A percentile compares a stretch with the other conserved stretches of the same genome.
phyloP scores from a whole-genome alignment of 2,329 filamentous ascomycete species.

The Claviceps sp. region DNA sequence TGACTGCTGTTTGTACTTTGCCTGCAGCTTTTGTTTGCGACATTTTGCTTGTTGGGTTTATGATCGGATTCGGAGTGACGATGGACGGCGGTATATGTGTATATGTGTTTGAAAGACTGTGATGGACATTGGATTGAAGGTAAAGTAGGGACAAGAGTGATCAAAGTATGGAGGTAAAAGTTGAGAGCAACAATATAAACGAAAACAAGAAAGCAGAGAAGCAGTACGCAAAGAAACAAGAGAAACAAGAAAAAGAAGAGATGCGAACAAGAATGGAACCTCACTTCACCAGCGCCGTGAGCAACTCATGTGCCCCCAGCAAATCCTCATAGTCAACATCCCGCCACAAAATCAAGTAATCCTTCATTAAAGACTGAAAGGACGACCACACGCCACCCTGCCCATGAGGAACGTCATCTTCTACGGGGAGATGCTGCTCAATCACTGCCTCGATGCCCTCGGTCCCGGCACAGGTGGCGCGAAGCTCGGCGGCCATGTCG shows the following conservation, averaged over 20 bases:
- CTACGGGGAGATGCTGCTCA: conserved; percentile 48
- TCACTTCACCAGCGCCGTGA: conserved; percentile 64
- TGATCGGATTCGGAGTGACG: no score
- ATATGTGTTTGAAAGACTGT: no score
- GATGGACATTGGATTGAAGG: no score
- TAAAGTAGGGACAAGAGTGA: no score
- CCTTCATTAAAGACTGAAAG: conserved; percentile 65
- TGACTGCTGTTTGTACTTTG: not conserved
- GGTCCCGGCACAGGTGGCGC: conserved; percentile 33
- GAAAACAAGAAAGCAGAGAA: not conserved
- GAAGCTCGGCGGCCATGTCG: conserved; percentile 54
- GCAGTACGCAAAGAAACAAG: no score
- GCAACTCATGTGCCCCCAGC: conserved; percentile 58
- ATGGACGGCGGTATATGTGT: no score
- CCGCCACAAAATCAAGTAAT: conserved; percentile 69
- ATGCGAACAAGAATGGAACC: conserved; percentile 20
- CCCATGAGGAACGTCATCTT: conserved; percentile 49
- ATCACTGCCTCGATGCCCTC: conserved; percentile 49
- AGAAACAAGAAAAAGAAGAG: not conserved
- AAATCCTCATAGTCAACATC: conserved; percentile 68
- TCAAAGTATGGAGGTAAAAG: not conserved
- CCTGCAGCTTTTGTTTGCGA: no score
- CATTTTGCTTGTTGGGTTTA: no score
- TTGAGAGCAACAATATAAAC: not conserved
- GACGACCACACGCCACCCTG: conserved; percentile 58